Conservation (phyloP, 78 protist species). For the Dictyostelium purpureum region DNA sequence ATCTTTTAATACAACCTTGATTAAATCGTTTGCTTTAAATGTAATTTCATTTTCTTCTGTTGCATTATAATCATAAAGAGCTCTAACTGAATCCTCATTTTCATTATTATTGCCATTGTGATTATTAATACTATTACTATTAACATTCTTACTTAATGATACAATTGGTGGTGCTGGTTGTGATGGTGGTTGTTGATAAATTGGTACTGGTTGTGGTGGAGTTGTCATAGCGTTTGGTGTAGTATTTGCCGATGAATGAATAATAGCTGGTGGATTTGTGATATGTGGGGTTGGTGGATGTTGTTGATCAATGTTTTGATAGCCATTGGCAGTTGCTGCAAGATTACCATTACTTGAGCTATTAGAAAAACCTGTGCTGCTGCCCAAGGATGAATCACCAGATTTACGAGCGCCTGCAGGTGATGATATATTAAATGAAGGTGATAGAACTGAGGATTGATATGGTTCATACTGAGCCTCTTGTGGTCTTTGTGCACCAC, state of each 20-base stretch:
- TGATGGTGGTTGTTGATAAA: background rate
- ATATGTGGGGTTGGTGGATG: background rate
- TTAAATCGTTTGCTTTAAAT: slow-evolving; percentile 46
- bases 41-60: slow-evolving; percentile 76
- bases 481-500: slow-evolving; percentile 67
- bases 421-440: background rate
- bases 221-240: background rate
- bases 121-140: background rate
- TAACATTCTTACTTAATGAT: background rate
- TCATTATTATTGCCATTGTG: background rate
- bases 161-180: slow-evolving; percentile 23
- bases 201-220: background rate
- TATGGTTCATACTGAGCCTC: slow-evolving; percentile 76
- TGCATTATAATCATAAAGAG: slow-evolving; percentile 76
- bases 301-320: slow-evolving; percentile 55
- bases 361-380: background rate
- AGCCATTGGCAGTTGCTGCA: background rate
- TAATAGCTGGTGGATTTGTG: background rate
- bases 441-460: slow-evolving; percentile 9
- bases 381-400: background rate
- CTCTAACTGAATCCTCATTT: slow-evolving; percentile 32
- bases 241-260: background rate
- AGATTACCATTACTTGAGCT: background rate
- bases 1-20: slow-evolving; percentile 69
- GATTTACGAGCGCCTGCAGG: background rate